Evolutionary conservation across 129 eudicot genomes (phyloP).

Genomic region (Arctium minus): DNA sequence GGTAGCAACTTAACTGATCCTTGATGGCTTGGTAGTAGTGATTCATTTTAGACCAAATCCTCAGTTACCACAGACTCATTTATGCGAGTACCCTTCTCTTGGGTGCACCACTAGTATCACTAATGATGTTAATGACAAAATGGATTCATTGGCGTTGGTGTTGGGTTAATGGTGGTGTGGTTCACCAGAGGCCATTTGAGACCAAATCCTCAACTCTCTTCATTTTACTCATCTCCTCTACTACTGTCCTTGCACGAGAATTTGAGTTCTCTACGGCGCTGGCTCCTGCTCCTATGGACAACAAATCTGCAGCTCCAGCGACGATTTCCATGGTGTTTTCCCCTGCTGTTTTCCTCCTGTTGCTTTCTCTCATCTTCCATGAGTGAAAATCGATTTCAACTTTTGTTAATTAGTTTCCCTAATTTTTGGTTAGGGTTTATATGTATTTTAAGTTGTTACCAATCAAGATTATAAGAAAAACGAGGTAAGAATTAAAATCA

Average conservation of each 20-base stretch:
- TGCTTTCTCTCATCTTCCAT: background rate
- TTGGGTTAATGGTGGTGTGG: no score
- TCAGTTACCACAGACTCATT: constrained; percentile 28
- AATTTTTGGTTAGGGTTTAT: no score
- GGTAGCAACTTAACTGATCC: constrained; percentile 29
- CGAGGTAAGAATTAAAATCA: constrained; percentile 36
- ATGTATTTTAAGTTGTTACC: no score
- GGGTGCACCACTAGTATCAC: constrained; percentile 27
- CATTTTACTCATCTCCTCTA: constrained; percentile 1
- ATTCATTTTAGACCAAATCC: constrained; percentile 33
- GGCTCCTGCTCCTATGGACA: constrained; percentile 19
- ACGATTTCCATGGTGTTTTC: background rate
- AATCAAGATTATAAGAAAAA: constrained; percentile 21
- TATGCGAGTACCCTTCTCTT: constrained; percentile 16
- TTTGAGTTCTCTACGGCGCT: constrained; percentile 4
- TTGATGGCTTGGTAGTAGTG: constrained; percentile 37
- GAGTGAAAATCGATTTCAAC: no score
- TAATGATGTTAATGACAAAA: constrained; percentile 24
- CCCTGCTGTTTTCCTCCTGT: constrained; percentile 4
- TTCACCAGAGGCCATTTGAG: no score
- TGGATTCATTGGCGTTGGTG: constrained; percentile 6
- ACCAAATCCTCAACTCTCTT: background rate
- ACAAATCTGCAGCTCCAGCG: constrained; percentile 2
- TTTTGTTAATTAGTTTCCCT: no score
- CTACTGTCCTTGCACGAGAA: constrained; percentile 9